phyloP scores from a whole-genome alignment of 805 yeast genomes.

The Tetrapisispora namnaoensis region DNA sequence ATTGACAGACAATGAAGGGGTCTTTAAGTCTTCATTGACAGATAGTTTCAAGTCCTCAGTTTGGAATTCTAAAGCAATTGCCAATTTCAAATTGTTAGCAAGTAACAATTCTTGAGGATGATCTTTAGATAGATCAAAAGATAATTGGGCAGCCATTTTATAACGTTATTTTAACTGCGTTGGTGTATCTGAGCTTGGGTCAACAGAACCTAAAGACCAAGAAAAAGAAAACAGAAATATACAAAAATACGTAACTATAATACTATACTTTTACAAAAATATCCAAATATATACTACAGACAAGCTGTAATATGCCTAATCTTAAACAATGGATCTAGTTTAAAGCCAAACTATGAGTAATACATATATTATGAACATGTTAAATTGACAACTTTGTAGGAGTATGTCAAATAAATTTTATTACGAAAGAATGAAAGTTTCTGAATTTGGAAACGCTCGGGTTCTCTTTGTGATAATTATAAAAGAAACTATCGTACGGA shows the following conservation, averaged over 20 bases:
- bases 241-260: too few relatives aligned
- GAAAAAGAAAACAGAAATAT: neutral
- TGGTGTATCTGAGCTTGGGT: neutral
- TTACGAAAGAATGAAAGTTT: too few relatives aligned
- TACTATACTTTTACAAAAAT: neutral
- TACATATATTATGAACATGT: too few relatives aligned
- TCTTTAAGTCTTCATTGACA: conserved; percentile 15
- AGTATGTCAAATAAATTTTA: too few relatives aligned
- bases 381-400: too few relatives aligned
- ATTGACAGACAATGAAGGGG: conserved; percentile 21
- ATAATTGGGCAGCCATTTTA: conserved; percentile 15
- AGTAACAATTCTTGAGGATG: conserved; percentile 12
- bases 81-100: conserved; percentile 27
- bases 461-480: too few relatives aligned
- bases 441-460: too few relatives aligned
- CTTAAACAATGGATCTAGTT: too few relatives aligned
- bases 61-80: conserved; percentile 24
- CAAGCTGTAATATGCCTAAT: too few relatives aligned
- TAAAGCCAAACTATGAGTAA: too few relatives aligned
- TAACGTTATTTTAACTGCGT: neutral
- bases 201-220: neutral
- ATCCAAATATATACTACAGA: too few relatives aligned
- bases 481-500: too few relatives aligned
- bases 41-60: conserved; percentile 16
- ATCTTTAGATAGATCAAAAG: conserved; percentile 24